Conservation (phyloP, 1,284 basidiomycete species). For the Ceratorhiza oryzae-sativae region DNA sequence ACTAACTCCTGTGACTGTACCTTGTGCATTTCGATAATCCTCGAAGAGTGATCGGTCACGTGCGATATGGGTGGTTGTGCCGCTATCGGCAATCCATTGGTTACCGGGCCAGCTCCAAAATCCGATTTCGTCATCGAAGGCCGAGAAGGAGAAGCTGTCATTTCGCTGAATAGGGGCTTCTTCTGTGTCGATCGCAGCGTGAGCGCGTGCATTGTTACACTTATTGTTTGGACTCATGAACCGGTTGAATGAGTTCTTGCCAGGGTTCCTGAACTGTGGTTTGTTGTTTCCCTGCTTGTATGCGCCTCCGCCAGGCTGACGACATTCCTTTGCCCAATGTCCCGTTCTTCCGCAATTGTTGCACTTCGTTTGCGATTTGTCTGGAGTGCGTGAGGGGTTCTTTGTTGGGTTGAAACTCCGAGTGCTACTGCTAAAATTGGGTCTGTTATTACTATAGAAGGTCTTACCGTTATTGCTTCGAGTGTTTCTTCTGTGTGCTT, state of each 20-base stretch:
- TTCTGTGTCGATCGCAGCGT: not conserved
- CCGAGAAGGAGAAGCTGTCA: not conserved
- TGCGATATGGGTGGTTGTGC: slow-evolving; percentile 7
- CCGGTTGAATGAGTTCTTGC: not conserved
- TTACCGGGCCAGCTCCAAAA: not conserved
- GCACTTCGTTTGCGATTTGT: slow-evolving; percentile 17
- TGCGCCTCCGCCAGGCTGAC: slow-evolving; percentile 11
- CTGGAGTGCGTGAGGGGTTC: not conserved
- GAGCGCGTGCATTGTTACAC: not conserved
- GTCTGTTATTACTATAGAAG: not conserved
- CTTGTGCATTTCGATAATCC: not conserved
- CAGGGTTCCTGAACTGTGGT: not conserved
- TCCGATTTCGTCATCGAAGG: not conserved
- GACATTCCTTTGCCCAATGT: slow-evolving; percentile 3
- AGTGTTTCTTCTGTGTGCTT: not conserved
- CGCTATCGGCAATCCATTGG: slow-evolving; percentile 11
- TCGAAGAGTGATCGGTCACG: not conserved
- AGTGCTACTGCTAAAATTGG: too few species aligned
- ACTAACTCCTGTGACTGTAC: slow-evolving; percentile 10
- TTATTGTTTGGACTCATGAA: not conserved
- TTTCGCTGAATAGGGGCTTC: not conserved
- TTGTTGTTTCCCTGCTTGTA: not conserved
- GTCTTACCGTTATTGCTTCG: not conserved
- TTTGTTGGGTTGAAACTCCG: too few species aligned
- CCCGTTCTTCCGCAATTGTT: slow-evolving; percentile 9